phyloP scores from a whole-genome alignment of 176 grass and related monocot genomes.

The Avena eriantha region DNA sequence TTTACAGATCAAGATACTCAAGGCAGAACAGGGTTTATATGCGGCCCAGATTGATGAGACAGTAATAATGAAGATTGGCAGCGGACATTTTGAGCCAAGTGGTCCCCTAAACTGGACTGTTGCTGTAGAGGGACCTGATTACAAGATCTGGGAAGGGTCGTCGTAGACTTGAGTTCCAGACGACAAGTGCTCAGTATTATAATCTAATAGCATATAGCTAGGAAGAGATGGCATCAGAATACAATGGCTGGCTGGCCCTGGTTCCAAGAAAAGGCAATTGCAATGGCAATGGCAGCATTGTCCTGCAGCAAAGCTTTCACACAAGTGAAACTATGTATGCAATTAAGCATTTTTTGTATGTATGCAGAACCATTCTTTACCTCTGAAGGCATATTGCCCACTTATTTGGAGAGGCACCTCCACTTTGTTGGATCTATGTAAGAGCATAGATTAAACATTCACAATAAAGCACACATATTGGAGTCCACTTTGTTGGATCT shows the following conservation, averaged over 20 bases:
- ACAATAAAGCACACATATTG: not conserved
- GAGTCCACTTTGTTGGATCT: conserved; percentile 27
- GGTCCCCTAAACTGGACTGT: conserved; percentile 63
- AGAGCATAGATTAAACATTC: not conserved
- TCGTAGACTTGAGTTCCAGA: conserved; percentile 17
- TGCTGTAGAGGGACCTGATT: conserved; percentile 74
- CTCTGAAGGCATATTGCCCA: conserved; percentile 46
- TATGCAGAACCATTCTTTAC: conserved; percentile 31
- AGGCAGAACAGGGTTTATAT: conserved; percentile 83
- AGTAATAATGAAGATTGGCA: conserved; percentile 80
- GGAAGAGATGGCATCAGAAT: conserved; percentile 31
- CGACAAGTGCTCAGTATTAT: not conserved
- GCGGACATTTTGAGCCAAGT: conserved; percentile 77
- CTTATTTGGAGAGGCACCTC: conserved; percentile 2
- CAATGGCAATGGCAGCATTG: conserved; percentile 24
- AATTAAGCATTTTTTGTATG: conserved; percentile 21
- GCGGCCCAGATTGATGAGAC: conserved; percentile 83
- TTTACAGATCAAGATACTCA: conserved; percentile 82
- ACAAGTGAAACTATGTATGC: not conserved
- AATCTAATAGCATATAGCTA: conserved; percentile 34
- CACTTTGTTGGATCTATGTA: conserved; percentile 34
- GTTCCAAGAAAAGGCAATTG: not conserved
- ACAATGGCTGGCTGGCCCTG: not conserved
- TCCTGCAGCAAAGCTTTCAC: conserved; percentile 9
- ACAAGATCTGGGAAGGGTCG: conserved; percentile 82